These are phyloP conservation scores for Aurinia saxatilis DNA, from an alignment of 345 rosid genomes.

Conservation along the genomic window DNA sequence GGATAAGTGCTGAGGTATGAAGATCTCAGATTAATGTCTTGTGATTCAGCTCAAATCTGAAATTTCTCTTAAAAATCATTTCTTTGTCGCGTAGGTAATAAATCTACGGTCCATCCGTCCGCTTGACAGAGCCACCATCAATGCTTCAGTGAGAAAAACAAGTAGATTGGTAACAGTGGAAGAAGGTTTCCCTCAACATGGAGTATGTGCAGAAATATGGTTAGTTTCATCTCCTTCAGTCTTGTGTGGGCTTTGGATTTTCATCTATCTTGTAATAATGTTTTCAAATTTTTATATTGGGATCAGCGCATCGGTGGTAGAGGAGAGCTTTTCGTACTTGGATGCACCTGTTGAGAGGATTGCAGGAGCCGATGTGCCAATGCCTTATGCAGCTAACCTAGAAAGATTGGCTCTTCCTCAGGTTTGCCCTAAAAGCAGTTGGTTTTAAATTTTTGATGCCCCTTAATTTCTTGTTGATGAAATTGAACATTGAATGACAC, in stretches of 20 bases:
- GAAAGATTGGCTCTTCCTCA: constrained; percentile 91
- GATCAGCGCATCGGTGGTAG: constrained; percentile 60
- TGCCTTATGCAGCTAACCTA: constrained; percentile 86
- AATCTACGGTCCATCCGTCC: constrained; percentile 86
- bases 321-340: constrained; percentile 79
- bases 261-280: not conserved
- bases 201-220: constrained; percentile 96
- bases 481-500: not conserved
- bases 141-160: constrained; percentile 87
- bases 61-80: not conserved
- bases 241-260: not conserved
- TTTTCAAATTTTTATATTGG: not conserved
- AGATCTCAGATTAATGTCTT: not conserved
- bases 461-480: no score
- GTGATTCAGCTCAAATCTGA: not conserved
- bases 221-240: constrained; percentile 2
- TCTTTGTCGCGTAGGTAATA: constrained; percentile 45
- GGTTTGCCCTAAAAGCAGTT: constrained; percentile 30
- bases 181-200: constrained; percentile 95
- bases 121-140: constrained; percentile 74
- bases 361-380: constrained; percentile 87
- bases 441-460: not conserved
- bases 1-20: constrained; percentile 79
- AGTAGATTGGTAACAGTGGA: constrained; percentile 93
- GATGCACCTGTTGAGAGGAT: constrained; percentile 89